Conservation (phyloP, 345 rosid species). For the Sonneratia alba region DNA sequence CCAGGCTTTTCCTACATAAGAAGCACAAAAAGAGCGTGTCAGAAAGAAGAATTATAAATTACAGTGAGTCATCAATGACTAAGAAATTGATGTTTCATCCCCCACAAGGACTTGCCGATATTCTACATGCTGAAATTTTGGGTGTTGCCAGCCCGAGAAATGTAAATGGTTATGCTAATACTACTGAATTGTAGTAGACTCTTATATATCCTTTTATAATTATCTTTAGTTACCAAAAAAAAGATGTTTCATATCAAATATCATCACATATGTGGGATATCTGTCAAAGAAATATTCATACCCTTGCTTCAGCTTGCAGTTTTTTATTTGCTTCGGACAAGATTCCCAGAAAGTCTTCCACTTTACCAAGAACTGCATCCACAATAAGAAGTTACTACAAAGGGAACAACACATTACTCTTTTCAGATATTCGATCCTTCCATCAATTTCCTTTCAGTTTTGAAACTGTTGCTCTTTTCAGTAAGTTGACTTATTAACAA, state of each 20-base stretch:
- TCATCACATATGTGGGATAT: not conserved
- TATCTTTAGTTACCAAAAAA: too few relatives aligned
- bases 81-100: not conserved
- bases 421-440: not conserved
- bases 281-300: constrained; percentile 8
- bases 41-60: not conserved
- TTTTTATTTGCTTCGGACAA: constrained; percentile 62
- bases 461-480: not conserved
- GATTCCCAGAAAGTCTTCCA: constrained; percentile 56
- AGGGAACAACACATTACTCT: not conserved
- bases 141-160: too few relatives aligned
- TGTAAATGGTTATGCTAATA: too few relatives aligned
- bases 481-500: not conserved
- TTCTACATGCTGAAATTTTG: too few relatives aligned
- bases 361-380: constrained; percentile 53
- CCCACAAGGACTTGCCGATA: too few relatives aligned
- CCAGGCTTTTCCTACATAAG: constrained; percentile 39
- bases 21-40: not conserved
- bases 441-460: not conserved
- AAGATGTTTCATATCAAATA: not conserved
- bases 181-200: too few relatives aligned
- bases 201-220: too few relatives aligned
- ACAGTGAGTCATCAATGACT: not conserved
- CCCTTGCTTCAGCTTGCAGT: constrained; percentile 53
- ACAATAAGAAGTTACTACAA: not conserved